Conservation (phyloP, 2,329 filamentous ascomycete genomes). For the Alternaria solani region DNA sequence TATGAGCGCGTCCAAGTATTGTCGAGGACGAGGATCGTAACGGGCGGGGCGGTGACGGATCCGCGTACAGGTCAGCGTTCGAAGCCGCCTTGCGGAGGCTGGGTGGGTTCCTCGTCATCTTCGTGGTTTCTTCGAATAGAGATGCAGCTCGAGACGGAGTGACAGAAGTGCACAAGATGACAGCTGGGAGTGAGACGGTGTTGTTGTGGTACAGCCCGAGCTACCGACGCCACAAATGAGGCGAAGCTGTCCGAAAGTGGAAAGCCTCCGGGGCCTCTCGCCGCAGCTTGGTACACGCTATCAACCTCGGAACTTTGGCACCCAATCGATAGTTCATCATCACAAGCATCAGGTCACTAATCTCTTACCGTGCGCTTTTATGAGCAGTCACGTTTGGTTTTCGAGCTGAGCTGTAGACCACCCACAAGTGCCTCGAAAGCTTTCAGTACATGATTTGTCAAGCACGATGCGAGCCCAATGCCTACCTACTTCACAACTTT, state of each 20-base stretch:
- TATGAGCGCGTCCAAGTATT: constrained; percentile 43
- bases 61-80: constrained; percentile 49
- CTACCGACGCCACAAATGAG: constrained; percentile 19
- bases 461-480: too few relatives aligned
- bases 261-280: constrained; percentile 13
- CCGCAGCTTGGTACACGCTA: constrained; percentile 5
- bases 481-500: too few relatives aligned
- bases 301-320: not conserved
- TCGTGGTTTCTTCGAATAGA: not conserved
- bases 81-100: constrained; percentile 47
- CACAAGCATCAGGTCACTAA: not conserved
- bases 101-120: constrained; percentile 51
- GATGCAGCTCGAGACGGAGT: not conserved
- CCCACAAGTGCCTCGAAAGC: not conserved
- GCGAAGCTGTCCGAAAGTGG: constrained; percentile 20
- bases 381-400: not conserved
- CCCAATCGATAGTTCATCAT: not conserved
- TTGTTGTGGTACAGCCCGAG: constrained; percentile 11
- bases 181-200: constrained; percentile 6
- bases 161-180: constrained; percentile 1
- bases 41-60: constrained; percentile 42
- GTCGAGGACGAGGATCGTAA: constrained; percentile 37
- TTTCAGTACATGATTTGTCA: not conserved
- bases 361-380: not conserved
- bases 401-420: not conserved